Base-by-base conservation (phyloP, 768 basidiomycete species). In the Collybia sp. region DNA sequence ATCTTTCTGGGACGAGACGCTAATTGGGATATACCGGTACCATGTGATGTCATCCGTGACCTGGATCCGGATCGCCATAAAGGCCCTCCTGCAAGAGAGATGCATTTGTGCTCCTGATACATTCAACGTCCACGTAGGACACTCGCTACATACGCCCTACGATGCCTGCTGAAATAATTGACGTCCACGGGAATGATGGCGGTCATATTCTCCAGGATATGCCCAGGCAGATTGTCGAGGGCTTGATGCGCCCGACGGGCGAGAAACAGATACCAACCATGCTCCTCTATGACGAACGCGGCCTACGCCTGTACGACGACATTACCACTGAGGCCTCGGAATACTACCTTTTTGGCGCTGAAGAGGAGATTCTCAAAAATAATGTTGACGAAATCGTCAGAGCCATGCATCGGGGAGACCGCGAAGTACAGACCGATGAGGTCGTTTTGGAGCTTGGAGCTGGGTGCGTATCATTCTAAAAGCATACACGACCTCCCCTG, bases 401-500 rank as follows among this genome's bases (percentile, higher is more conserved):
- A 25, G 65, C 71, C 43, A 92, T 93, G 85, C 79, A 88, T 61
- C 63, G 67, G 39, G 57, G 68, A 11, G 58, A 62, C 20, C 62
- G 61, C 16, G 60, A 58, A 0, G 53, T 63, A 13, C 54, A 57
- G 12, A 57, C 68, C 2, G 79, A 76, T 35, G 77, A 81, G 44
- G 74, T 83, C 43, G 73, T 96, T 6, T 73, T 97, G 35, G 94
- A 97, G 60, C 76, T 98, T n/a, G 94, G 95, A 37, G 90, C 93
- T 8, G 94, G 94, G 91, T 93, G 63, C 75, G 89, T 45, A 19
- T 25, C 37, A 11, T 40, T 37, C 41, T 17, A 32, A 13, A 36
- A 41, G 4, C 42, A 11, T 30, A 19, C 15, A 17, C 15, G 17
- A 15, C 34, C 8, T 3, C 4, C 12, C 30, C 47, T 45, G n/a